Base-by-base conservation (phyloP, 768 basidiomycete genomes). In the Kwoniella dejecticola region DNA sequence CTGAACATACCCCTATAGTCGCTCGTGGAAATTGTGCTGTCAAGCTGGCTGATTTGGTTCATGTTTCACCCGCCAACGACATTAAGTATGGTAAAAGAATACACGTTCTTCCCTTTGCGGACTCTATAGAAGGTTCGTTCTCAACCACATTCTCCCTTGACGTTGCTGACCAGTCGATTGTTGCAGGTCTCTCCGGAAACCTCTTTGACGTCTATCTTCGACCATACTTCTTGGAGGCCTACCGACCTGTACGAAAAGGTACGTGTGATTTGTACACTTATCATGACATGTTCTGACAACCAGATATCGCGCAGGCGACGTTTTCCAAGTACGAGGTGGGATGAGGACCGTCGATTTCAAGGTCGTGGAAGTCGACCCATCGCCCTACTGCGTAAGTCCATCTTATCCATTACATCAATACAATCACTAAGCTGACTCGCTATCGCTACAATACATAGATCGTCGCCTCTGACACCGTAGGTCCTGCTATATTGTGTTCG, bases 301-400 rank as follows among this genome's bases (percentile, higher is more conserved):
- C 95, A 95, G 15, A 36, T 82, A 88, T 92, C 30, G 92, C 92
- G 21, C 93, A 83, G 96, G 95, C 54, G 96, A 99, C 78, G 97
- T 95, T 21, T 99, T 99, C 89, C 89, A 98, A 56, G 94, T 97
- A 67, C 90, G 95, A 69, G 96, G 96, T 72, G 95, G 94, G 63
- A 95, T 96, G 90, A 84, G 95, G 69, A 94, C 92, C 52, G 95
- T 98, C 44, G 96, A 99, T 81, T 99, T 99, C 84, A 99, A 99
- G 81, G 91, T 98, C 40, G 88, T 98, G 69, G 96, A 98, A 80
- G 96, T 93, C 31, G 96, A 99, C 79, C 96, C 96, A 0, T 85
- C 94, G 29, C 96, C 98, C 74, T 97, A 89, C 81, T 98, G 96
- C 82, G 73, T 75, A 46, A 70, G 73, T 62, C 5, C 36, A 29